phyloP scores from a whole-genome alignment of 148 eudicot genomes.

The Limonium bicolor region DNA sequence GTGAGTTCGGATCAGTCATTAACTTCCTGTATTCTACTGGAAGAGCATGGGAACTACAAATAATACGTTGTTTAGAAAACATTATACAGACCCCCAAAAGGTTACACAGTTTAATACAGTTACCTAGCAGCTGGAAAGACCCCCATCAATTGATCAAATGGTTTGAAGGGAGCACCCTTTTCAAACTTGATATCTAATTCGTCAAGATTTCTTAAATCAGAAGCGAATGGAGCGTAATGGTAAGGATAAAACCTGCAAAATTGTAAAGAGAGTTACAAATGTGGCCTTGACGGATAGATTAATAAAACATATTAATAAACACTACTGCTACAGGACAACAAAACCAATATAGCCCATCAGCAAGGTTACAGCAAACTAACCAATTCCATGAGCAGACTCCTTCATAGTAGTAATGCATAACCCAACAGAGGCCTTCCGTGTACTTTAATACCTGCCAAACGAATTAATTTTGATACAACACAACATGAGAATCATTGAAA shows the following conservation, averaged over 20 bases:
- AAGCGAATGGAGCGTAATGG: conserved; percentile 99
- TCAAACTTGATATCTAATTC: conserved; percentile 62
- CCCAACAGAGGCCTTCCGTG: conserved; percentile 93
- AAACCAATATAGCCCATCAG: background rate
- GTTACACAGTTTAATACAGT: background rate
- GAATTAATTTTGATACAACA: background rate
- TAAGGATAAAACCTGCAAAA: conserved; percentile 89
- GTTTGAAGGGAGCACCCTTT: conserved; percentile 84
- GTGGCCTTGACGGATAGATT: background rate
- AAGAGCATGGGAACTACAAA: conserved; percentile 88
- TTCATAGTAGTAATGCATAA: conserved; percentile 97
- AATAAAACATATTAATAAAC: background rate
- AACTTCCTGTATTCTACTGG: conserved; percentile 70
- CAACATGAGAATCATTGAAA: too few species aligned
- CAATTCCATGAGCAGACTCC: conserved; percentile 99
- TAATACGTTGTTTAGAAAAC: background rate
- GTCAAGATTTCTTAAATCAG: conserved; percentile 69
- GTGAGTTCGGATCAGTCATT: conserved; percentile 80
- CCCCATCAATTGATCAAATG: conserved; percentile 88
- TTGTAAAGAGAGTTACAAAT: too few species aligned
- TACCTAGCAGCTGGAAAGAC: conserved; percentile 99
- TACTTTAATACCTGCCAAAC: conserved; percentile 56
- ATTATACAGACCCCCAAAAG: background rate
- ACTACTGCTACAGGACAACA: background rate
- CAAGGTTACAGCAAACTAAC: conserved; percentile 19